phyloP scores from a whole-genome alignment of 140 eudicot species.

The Ambrosia hybrid region DNA sequence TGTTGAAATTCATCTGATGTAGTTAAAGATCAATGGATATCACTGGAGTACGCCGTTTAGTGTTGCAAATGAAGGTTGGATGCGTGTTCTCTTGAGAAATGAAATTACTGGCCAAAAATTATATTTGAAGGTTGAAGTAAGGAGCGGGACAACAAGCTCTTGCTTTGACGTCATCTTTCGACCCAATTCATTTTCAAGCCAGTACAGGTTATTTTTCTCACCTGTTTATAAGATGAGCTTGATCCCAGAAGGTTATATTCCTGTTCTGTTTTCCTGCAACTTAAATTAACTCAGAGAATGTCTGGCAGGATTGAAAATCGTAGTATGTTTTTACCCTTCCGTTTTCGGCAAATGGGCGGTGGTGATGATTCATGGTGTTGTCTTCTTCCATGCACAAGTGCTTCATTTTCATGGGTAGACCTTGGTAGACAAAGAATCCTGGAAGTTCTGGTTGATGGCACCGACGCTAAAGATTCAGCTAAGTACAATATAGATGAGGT shows the following conservation, averaged over 20 bases:
- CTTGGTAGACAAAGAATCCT: slow-evolving; percentile 76
- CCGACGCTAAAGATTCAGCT: slow-evolving; percentile 46
- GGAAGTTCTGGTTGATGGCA: slow-evolving; percentile 72
- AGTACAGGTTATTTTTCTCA: slow-evolving; percentile 63
- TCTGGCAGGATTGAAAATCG: slow-evolving; percentile 89
- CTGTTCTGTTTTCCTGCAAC: slow-evolving; percentile 11
- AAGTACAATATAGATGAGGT: slow-evolving; percentile 83
- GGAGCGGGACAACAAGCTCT: slow-evolving; percentile 76
- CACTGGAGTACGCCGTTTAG: slow-evolving; percentile 87
- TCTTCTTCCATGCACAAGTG: slow-evolving; percentile 75
- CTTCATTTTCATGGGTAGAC: slow-evolving; percentile 96
- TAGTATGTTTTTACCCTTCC: slow-evolving; percentile 72
- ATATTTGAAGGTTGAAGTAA: slow-evolving; percentile 63
- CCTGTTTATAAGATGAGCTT: slow-evolving; percentile 11
- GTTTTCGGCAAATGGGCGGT: slow-evolving; percentile 85
- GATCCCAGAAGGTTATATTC: background rate
- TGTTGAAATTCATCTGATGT: slow-evolving; percentile 23
- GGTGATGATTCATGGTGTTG: slow-evolving; percentile 71
- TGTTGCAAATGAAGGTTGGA: slow-evolving; percentile 78
- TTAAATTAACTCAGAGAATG: slow-evolving; percentile 3
- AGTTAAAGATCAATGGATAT: slow-evolving; percentile 76
- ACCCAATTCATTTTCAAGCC: slow-evolving; percentile 79
- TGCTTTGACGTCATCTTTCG: slow-evolving; percentile 88
- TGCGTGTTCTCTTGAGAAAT: slow-evolving; percentile 61
- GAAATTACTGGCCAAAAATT: slow-evolving; percentile 39